Conservation (phyloP, 2,329 filamentous ascomycete species). For the Phyllosticta citriasiana region DNA sequence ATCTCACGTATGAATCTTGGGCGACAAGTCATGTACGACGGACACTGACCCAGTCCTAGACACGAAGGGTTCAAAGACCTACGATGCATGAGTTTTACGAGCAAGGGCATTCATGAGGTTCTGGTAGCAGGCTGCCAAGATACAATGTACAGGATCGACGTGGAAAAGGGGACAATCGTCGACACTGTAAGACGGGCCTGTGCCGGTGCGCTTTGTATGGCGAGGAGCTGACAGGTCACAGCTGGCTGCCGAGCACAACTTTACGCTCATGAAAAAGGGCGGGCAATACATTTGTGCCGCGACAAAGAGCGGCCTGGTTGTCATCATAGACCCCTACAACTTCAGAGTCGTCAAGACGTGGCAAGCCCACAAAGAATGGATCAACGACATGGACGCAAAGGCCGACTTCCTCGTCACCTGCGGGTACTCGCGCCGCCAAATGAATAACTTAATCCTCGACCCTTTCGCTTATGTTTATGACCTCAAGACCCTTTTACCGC, state of each 20-base stretch:
- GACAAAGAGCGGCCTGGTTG: constrained; percentile 69
- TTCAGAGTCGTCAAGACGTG: constrained; percentile 76
- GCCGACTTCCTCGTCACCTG: constrained; percentile 94
- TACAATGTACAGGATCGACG: constrained; percentile 68
- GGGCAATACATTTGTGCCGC: constrained; percentile 84
- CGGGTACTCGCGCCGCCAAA: constrained; percentile 77
- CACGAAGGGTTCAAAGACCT: constrained; percentile 73
- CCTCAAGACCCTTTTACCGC: constrained; percentile 76
- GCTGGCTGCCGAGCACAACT: constrained; percentile 64
- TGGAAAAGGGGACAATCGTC: constrained; percentile 42
- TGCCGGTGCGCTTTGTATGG: background rate
- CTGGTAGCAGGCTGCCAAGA: constrained; percentile 80
- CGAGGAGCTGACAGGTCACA: constrained; percentile 22
- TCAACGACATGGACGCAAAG: constrained; percentile 96
- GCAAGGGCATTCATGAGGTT: constrained; percentile 71
- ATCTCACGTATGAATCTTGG: constrained; percentile 53
- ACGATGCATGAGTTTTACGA: constrained; percentile 91
- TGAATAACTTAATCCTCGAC: constrained; percentile 73
- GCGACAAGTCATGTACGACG: background rate
- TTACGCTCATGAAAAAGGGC: constrained; percentile 84
- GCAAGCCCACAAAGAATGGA: constrained; percentile 78
- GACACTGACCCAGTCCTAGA: constrained; percentile 30
- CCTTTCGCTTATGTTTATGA: constrained; percentile 94
- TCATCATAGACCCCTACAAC: constrained; percentile 72
- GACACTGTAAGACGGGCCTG: constrained; percentile 24